Evolutionary conservation across 73 alveolate genomes (phyloP).

Genomic region (Paramecium caudatum): DNA sequence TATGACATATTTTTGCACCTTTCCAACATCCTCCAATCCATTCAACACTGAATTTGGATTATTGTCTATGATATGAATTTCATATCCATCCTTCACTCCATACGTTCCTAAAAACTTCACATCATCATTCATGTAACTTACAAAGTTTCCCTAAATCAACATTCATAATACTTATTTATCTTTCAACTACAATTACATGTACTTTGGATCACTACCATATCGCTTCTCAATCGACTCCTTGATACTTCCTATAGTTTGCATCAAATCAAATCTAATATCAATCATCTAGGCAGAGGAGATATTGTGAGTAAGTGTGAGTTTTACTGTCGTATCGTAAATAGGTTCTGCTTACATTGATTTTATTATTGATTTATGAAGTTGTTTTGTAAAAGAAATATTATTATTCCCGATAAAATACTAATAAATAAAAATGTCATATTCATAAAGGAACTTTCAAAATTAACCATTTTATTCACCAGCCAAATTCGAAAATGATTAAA

Average conservation of each 20-base stretch:
- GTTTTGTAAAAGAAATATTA: no score
- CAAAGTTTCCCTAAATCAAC: constrained; percentile 44
- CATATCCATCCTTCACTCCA: constrained; percentile 74
- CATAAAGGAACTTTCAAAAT: constrained; percentile 8
- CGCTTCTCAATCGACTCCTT: constrained; percentile 74
- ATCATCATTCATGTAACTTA: constrained; percentile 64
- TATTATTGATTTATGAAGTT: no score
- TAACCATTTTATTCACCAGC: constrained; percentile 70
- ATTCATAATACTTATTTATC: constrained; percentile 33
- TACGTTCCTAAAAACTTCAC: constrained; percentile 58
- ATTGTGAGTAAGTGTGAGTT: constrained; percentile 68
- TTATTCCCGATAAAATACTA: no score
- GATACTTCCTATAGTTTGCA: constrained; percentile 59
- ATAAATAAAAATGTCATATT: constrained; percentile 35
- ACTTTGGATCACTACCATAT: constrained; percentile 74
- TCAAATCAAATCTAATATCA: constrained; percentile 72
- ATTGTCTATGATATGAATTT: constrained; percentile 84
- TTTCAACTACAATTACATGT: constrained; percentile 54
- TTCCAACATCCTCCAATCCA: constrained; percentile 84
- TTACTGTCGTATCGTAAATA: constrained; percentile 54
- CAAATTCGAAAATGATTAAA: constrained; percentile 69
- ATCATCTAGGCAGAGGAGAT: constrained; percentile 41
- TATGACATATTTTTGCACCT: constrained; percentile 85
- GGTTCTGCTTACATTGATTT: constrained; percentile 60
- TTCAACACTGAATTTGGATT: constrained; percentile 85